phyloP scores from a whole-genome alignment of 2,329 filamentous ascomycete species.

The Phoma sp. region DNA sequence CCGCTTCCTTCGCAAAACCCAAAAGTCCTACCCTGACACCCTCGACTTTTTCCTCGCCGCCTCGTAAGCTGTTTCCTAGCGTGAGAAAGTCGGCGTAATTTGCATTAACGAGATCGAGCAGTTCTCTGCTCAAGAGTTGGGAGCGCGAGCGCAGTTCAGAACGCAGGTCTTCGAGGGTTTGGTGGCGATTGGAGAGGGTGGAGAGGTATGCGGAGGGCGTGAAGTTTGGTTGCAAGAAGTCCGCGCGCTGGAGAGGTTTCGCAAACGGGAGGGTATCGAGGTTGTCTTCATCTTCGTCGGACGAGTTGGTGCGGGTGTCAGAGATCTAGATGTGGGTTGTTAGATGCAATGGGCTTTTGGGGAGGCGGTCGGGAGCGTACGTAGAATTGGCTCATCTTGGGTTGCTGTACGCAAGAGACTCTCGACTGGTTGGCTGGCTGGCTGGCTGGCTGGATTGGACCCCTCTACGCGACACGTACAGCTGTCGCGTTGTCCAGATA shows the following conservation, averaged over 20 bases:
- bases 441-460: not conserved
- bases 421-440: not conserved
- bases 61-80: slow-evolving; percentile 79
- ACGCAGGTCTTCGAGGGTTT: slow-evolving; percentile 93
- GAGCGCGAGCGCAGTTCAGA: slow-evolving; percentile 83
- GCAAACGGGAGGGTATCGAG: slow-evolving; percentile 81
- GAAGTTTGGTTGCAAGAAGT: slow-evolving; percentile 81
- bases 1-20: slow-evolving; percentile 83
- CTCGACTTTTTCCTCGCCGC: slow-evolving; percentile 90
- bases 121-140: slow-evolving; percentile 80
- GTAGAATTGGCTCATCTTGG: slow-evolving; percentile 59
- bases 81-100: slow-evolving; percentile 93
- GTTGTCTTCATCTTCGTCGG: slow-evolving; percentile 71
- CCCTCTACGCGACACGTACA: not conserved
- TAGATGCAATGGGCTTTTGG: not conserved
- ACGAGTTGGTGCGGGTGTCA: slow-evolving; percentile 27
- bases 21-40: slow-evolving; percentile 87
- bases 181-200: slow-evolving; percentile 83
- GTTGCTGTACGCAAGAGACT: not conserved
- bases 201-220: slow-evolving; percentile 83
- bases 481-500: slow-evolving; percentile 10
- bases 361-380: slow-evolving; percentile 40
- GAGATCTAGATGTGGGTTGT: slow-evolving; percentile 14
- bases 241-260: slow-evolving; percentile 77
- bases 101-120: slow-evolving; percentile 92